Percentiles rank a stretch among this genome's conserved stretches.
These are phyloP conservation scores for Kodamaea neixiangensis DNA, from an alignment of 805 yeast species.

Conservation along the genomic window DNA sequence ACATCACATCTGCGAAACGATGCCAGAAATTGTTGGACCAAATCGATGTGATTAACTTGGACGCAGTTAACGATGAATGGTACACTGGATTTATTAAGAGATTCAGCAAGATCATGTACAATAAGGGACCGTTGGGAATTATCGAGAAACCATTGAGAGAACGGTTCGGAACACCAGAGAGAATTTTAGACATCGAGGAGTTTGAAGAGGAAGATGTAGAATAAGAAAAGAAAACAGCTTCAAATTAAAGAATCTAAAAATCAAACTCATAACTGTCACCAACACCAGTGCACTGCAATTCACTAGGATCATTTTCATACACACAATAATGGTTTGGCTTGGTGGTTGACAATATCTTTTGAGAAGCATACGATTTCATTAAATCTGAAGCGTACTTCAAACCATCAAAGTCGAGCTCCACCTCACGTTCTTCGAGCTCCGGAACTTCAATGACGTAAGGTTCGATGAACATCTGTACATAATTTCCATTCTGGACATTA, in stretches of 20 bases:
- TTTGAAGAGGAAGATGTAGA: constrained; percentile 44
- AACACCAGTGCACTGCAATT: constrained; percentile 9
- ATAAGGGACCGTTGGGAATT: constrained; percentile 44
- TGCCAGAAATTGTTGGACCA: constrained; percentile 29
- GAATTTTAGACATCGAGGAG: constrained; percentile 40
- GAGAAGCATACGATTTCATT: background rate
- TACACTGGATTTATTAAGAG: constrained; percentile 35
- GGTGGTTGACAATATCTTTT: constrained; percentile 1
- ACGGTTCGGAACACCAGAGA: constrained; percentile 37
- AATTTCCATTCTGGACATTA: background rate
- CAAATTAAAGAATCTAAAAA: constrained; percentile 7
- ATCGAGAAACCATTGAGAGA: constrained; percentile 41
- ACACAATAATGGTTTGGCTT: constrained; percentile 13
- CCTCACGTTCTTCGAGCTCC: constrained; percentile 3
- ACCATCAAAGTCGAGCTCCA: constrained; percentile 3
- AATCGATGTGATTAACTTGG: constrained; percentile 23
- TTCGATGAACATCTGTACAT: constrained; percentile 13
- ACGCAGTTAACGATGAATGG: constrained; percentile 30
- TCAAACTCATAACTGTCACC: background rate
- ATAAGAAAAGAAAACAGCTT: constrained; percentile 9
- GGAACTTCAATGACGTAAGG: constrained; percentile 12
- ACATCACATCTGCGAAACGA: constrained; percentile 25
- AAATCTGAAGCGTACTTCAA: background rate
- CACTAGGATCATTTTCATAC: background rate
- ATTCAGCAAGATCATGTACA: constrained; percentile 40